These are phyloP conservation scores for Pichia sporocuriosa DNA, from an alignment of 805 yeast species.

Conservation along the genomic window DNA sequence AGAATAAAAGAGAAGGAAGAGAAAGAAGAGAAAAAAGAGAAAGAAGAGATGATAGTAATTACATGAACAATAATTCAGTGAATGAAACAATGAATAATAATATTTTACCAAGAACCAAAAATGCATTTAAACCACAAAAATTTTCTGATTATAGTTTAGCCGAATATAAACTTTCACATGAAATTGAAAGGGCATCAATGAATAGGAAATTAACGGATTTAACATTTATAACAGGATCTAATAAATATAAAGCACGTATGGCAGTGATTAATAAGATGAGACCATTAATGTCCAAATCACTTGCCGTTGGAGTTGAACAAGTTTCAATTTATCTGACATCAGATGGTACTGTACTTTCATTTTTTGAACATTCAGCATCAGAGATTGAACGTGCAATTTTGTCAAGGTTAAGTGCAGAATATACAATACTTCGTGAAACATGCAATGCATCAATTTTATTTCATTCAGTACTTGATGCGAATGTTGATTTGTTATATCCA, in stretches of 20 bases:
- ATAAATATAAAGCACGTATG: conserved; percentile 18
- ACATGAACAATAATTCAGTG: background rate
- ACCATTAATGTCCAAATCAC: conserved; percentile 37
- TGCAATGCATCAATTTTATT: conserved; percentile 46
- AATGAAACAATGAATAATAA: background rate
- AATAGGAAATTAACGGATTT: conserved; percentile 32
- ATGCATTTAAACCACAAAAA: background rate
- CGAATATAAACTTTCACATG: conserved; percentile 3
- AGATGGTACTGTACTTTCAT: conserved; percentile 43
- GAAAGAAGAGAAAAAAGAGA: background rate
- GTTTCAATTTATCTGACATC: conserved; percentile 42
- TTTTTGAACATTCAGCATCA: conserved; percentile 51
- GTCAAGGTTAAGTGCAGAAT: conserved; percentile 37
- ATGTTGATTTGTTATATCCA: conserved; percentile 48
- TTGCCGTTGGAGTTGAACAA: conserved; percentile 49
- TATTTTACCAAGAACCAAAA: conserved; percentile 3
- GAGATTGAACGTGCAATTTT: conserved; percentile 48
- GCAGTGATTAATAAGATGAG: conserved; percentile 34
- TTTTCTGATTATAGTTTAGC: background rate
- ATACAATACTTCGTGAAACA: conserved; percentile 43
- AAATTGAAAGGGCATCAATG: conserved; percentile 14
- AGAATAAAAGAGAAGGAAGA: background rate
- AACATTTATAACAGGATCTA: conserved; percentile 17
- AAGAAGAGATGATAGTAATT: background rate
- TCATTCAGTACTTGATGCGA: conserved; percentile 48